Evolutionary conservation across 1,284 basidiomycete genomes (phyloP), one percentile per base, ranked within the genome.

Genomic region (Salmacisia buchloeana): DNA sequence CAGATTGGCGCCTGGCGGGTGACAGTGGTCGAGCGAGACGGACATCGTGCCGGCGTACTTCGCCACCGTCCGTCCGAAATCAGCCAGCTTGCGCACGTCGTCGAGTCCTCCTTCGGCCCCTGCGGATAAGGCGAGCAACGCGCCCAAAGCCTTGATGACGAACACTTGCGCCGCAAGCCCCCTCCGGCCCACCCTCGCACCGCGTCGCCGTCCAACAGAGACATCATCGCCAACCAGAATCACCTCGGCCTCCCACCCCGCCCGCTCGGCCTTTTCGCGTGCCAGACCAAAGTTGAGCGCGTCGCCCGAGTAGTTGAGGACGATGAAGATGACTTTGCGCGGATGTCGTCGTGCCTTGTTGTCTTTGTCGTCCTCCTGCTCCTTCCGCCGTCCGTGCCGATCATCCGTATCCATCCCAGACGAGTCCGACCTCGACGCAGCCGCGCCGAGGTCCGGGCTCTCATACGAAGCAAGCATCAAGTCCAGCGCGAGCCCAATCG

Each of bases 11-110:
- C 85, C 85, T 13, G 85, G 85, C 46, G 86, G 83, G 71, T 86
- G 85, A 70, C 85, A 86, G 73, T 86, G 85, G 52, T 83, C 85
- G 36, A 86, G 76, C 36, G 83, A 84, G 33, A 84, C 83, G 7
- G 84, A 85, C 10, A 86, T 78, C 62, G 84, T 85, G 15, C 82
- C 82, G 23, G 85, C 73, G 70, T 83, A 83, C 31, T 70, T 77
- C 12, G 83, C 83, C 2, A 84, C 73, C 88, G 80, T 89, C 86
- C 76, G 90, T 86, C 36, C 80, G 39, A 81, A 69, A 58, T 71
- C 69, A 49, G 68, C 78, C 36, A 78, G 61, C 23, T 69, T 62
- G 66, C 73, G 66, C 39, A 77, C 73, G 66, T 31, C 52, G 18
- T 5, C 39, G 18, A 3, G 39, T 21, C 18, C 15, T 33, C 72